phyloP scores from a whole-genome alignment of 1,284 basidiomycete genomes.

The Malassezia vespertilionis region DNA sequence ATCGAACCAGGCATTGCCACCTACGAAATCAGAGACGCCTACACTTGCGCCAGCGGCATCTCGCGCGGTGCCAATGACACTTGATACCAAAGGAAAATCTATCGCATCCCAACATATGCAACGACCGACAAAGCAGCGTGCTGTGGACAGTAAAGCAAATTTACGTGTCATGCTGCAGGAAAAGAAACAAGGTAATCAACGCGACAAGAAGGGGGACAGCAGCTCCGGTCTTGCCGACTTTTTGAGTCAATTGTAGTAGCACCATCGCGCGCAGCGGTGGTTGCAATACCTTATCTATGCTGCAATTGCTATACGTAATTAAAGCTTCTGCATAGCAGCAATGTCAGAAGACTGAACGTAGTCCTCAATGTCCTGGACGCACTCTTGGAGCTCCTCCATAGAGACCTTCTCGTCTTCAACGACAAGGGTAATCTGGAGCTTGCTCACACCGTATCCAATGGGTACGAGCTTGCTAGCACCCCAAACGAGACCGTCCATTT shows the following conservation, averaged over 20 bases:
- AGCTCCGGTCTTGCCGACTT: constrained; percentile 10
- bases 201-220: background rate
- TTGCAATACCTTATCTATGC: background rate
- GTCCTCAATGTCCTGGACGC: constrained; percentile 62
- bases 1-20: too few relatives aligned
- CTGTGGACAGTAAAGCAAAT: constrained; percentile 8
- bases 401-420: constrained; percentile 94
- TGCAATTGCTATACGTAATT: constrained; percentile 9
- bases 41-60: too few relatives aligned
- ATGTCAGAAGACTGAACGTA: constrained; percentile 84
- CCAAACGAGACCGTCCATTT: constrained; percentile 88
- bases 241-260: constrained; percentile 1
- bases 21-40: too few relatives aligned
- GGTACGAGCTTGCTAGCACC: constrained; percentile 73
- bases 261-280: background rate
- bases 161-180: constrained; percentile 12
- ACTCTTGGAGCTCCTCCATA: constrained; percentile 72
- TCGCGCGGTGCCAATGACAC: too few relatives aligned
- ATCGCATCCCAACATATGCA: too few relatives aligned
- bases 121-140: background rate
- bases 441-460: constrained; percentile 83
- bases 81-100: too few relatives aligned
- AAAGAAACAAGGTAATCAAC: constrained; percentile 6
- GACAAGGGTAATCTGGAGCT: constrained; percentile 87
- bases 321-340: constrained; percentile 47